Conservation (phyloP, 345 rosid species). For the Xanthoceras sorbifolium region DNA sequence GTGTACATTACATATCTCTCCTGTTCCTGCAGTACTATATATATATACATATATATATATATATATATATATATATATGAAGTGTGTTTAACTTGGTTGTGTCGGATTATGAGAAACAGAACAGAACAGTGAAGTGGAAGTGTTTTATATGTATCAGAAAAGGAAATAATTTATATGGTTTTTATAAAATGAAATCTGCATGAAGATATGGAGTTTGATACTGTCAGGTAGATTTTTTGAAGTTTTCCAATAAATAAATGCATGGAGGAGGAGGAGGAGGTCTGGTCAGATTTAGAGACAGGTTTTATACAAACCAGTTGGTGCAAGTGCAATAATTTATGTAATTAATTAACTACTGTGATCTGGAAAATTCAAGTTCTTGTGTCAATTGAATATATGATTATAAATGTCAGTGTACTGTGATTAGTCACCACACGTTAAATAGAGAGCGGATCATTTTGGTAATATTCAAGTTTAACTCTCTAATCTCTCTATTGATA, state of each 20-base stretch:
- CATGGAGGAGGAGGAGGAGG: no score
- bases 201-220: constrained; percentile 7
- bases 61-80: no score
- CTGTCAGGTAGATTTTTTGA: neutral
- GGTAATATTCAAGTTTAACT: no score
- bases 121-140: neutral
- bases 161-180: neutral
- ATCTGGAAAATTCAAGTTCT: neutral
- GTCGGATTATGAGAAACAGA: constrained; percentile 17
- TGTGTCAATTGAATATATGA: neutral
- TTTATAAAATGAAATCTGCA: neutral
- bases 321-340: neutral
- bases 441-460: no score
- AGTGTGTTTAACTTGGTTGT: neutral
- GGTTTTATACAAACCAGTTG: neutral
- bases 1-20: neutral
- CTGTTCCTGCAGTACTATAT: constrained; percentile 9
- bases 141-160: neutral
- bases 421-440: no score
- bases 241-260: neutral
- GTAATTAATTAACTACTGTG: neutral
- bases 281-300: constrained; percentile 9
- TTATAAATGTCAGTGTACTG: no score
- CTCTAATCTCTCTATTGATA: no score
- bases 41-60: no score